Evolutionary conservation across 2,329 filamentous ascomycete species (phyloP).

Genomic region (Pseudogymnoascus sp.): DNA sequence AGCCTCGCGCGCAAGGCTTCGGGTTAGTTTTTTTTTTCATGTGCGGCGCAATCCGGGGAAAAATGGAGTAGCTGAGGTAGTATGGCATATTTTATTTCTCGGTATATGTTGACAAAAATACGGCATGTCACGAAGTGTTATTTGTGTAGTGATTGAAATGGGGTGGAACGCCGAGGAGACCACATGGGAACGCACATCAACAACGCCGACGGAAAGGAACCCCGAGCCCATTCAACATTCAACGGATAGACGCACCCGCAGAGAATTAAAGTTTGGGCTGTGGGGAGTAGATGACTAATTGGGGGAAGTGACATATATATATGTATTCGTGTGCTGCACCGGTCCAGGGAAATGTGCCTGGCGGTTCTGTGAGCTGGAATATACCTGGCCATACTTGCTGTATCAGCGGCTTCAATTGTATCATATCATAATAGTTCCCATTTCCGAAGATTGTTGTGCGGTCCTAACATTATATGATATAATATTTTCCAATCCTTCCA

Average conservation of each 20-base stretch:
- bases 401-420: background rate
- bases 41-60: background rate
- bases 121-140: background rate
- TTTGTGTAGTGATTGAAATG: background rate
- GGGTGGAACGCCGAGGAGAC: background rate
- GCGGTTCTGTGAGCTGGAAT: background rate
- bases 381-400: background rate
- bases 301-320: background rate
- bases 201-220: background rate
- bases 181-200: background rate
- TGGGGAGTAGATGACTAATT: background rate
- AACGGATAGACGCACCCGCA: background rate
- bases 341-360: background rate
- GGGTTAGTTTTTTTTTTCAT: background rate
- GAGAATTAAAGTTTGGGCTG: background rate
- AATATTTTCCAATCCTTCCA: background rate
- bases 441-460: background rate
- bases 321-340: background rate
- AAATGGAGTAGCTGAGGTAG: background rate
- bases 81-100: background rate
- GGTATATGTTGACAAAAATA: background rate
- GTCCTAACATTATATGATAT: background rate
- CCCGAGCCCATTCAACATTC: background rate
- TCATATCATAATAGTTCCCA: background rate
- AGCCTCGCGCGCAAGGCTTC: constrained; percentile 5